phyloP scores from a whole-genome alignment of 805 yeast genomes.

The Kuraishia cidri region DNA sequence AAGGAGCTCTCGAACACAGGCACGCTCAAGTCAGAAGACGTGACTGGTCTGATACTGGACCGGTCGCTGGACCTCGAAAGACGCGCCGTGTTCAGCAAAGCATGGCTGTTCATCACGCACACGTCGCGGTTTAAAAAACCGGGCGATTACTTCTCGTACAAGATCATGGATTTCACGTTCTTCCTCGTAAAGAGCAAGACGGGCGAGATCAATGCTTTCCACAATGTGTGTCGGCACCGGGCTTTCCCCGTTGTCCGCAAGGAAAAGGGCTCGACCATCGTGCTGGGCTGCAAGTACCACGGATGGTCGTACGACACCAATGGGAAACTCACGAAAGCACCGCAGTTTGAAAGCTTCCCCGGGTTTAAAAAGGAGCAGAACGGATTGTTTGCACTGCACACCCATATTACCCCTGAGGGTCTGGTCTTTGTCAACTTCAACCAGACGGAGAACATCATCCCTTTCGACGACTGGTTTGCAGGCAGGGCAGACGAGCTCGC shows the following conservation, averaged over 20 bases:
- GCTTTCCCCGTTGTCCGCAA: constrained; percentile 55
- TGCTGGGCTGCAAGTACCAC: constrained; percentile 53
- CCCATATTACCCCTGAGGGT: constrained; percentile 47
- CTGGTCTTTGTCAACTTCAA: constrained; percentile 49
- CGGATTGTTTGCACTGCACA: constrained; percentile 42
- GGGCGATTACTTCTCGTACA: constrained; percentile 46
- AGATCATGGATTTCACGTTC: constrained; percentile 42
- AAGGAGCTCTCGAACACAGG: no score
- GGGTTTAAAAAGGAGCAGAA: constrained; percentile 51
- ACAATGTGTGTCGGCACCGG: constrained; percentile 57
- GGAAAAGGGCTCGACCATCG: constrained; percentile 45
- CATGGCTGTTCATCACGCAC: constrained; percentile 49
- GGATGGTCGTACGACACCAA: constrained; percentile 60
- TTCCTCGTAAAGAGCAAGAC: constrained; percentile 43
- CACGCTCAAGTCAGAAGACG: no score
- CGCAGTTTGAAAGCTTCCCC: constrained; percentile 49
- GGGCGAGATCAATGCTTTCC: constrained; percentile 49
- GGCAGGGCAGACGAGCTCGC: constrained; percentile 44
- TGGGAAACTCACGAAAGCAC: constrained; percentile 51
- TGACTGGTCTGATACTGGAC: constrained; percentile 50
- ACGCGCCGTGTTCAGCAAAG: constrained; percentile 43
- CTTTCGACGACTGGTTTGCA: constrained; percentile 42
- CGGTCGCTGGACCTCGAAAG: constrained; percentile 49
- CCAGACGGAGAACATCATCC: constrained; percentile 27
- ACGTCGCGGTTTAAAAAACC: constrained; percentile 42